Evolutionary conservation across 306 rosid species (phyloP), one percentile per base, ranked within the genome.

Genomic region (Quercus berberidifolia): DNA sequence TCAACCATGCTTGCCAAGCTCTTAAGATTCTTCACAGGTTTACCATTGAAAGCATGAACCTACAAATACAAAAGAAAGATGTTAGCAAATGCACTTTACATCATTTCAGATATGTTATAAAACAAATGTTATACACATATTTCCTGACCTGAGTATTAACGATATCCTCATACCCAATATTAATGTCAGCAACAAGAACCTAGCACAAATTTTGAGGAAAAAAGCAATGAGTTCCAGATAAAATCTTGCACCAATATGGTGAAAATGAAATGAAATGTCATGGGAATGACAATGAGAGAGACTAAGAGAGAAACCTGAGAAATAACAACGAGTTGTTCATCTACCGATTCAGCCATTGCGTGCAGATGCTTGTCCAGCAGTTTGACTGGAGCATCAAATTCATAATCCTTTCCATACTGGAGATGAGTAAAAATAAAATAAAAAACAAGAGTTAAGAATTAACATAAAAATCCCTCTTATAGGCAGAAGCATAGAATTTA

Each of bases 121-220:
- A 17, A 3, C 6, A 41, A 59, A 25, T 33, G 54, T 19, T 41
- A 18, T n/a, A 31, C 21, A 20, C 20, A 65, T 25, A 60, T 76
- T 73, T 17, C 28, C 76, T 81, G 26, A 93, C 99, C 99, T 91
- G 99, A 56, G 93, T 96, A 85, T 96, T 91, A 71, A 89, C 96
- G 17, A 96, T 90, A 55, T 96, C 98, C 83, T 96, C 99, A 77
- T 96, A 93, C 26, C 99, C 99, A 23, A 96, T 91, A 83, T 93
- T 93, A 84, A 96, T 91, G 78, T 93, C 97, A 74, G 98, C 98
- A 81, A 91, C 99, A 60, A 96, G 91, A 82, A 96, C 99, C 99
- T 95, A 69, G 68, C 79, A 85, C 15, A 74, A 82, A 51, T 68
- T 75, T 87, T 82, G 41, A 74, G 30, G 4, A 28, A 52, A 33